These are phyloP conservation scores for Berkeleyomyces basicola DNA, from an alignment of 2,329 filamentous ascomycete species.

Conservation along the genomic window DNA sequence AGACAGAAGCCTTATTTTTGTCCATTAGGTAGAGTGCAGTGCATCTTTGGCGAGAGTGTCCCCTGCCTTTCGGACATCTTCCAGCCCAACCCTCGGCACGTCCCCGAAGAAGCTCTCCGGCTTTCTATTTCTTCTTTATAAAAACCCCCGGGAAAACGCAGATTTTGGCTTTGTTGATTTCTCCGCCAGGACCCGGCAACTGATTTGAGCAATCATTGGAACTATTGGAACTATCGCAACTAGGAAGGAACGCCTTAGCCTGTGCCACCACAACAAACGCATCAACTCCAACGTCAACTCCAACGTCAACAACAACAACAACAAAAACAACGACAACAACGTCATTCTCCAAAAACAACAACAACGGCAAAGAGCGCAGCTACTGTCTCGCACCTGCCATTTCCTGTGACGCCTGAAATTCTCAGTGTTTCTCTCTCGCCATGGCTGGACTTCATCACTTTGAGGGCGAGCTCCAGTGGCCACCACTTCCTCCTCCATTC, in stretches of 20 bases:
- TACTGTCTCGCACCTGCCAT: not conserved
- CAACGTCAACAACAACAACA: not conserved
- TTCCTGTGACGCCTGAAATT: too few species aligned
- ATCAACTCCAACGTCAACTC: not conserved
- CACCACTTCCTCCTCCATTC: constrained; percentile 5
- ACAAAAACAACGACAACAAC: not conserved
- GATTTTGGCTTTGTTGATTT: not conserved
- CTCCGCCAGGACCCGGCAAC: not conserved
- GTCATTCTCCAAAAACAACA: not conserved
- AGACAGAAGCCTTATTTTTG: not conserved
- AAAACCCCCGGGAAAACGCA: not conserved
- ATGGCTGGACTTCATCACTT: not conserved
- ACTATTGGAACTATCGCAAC: not conserved
- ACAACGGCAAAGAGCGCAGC: not conserved
- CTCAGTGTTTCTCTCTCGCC: not conserved
- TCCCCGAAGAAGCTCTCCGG: not conserved
- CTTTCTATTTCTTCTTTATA: not conserved
- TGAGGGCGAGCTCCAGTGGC: constrained; percentile 4
- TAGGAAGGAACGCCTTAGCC: not conserved
- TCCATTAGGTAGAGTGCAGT: not conserved
- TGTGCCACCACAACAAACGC: not conserved
- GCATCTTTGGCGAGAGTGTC: not conserved
- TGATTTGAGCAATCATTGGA: not conserved
- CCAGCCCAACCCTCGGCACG: not conserved
- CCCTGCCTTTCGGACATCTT: not conserved